Base-by-base conservation (phyloP, 163 green algal genomes). In the Chlamydomonas reinhardtii region DNA sequence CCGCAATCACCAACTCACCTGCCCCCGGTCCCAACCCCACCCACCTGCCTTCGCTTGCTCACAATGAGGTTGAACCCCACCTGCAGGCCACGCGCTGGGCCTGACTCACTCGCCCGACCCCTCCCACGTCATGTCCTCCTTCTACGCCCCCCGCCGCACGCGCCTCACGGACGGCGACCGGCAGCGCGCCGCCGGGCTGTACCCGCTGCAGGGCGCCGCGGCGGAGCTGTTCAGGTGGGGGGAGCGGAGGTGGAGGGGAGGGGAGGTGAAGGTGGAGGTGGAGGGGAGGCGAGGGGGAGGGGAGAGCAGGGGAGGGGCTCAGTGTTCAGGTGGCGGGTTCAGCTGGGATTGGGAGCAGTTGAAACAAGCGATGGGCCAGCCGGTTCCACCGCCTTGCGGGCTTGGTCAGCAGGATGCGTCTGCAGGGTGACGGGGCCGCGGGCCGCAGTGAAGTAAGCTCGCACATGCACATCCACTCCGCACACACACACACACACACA, bases 41-140 rank as follows among this genome's bases (percentile, higher is more conserved):
- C 24, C 68, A 32, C 68, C 32, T 25, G 39, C 8, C 32, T 22
- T 14, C 31, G 19, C 15, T n/a, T n/a, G n/a, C n/a, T n/a, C n/a
- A n/a, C n/a, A n/a, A n/a, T n/a, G n/a, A n/a, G n/a, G n/a, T n/a
- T n/a, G n/a, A n/a, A n/a, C n/a, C n/a, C 37, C 6, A 52, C 2
- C 70, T n/a, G 3, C 62, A 83, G 86, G 86, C 39, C 86, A 90
- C 54, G 71, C 74, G 52, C 69, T 90, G 86, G 86, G 86, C 15
- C 86, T 90, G 54, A 82, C 65, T 14, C 86, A 90, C 86, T 84
- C 71, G 74, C 35, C 54, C 32, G 37, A 59, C 27, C 22, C 24
- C 27, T 74, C 72, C 20, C 79, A 90, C 65, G 79, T 85, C 56
- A 90, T 90, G 86, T 64, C 61, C 24, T 74, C 80, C 29, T 88